Evolutionary conservation across 192 early-diverging fungal genomes (phyloP), one percentile per base, ranked within the genome.

Genomic region (Chytriomyces hyalinus): DNA sequence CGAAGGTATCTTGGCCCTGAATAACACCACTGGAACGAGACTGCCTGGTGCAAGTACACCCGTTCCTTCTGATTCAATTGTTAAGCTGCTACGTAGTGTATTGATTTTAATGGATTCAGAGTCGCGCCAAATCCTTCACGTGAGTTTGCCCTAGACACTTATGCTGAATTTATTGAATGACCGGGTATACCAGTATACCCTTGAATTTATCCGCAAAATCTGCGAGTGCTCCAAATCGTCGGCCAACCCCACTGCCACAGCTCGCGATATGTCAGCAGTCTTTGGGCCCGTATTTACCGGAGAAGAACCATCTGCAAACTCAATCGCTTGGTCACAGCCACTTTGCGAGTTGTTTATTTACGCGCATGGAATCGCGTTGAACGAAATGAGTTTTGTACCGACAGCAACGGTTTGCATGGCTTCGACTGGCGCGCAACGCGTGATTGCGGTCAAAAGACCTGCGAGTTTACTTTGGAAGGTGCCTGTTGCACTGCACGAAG

Each of bases 191-290:
- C 5, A 73, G 72, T 73, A 63, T 63, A 73, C 53, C 72, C 53
- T 73, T 17, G 72, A 73, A 15, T 73, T 73, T 47, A 57, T 73
- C n/a, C 72, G 72, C 5, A 73, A 45, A 73, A 63, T 73, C n/a
- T 73, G 72, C 57, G 61, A 61, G 1, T 63, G 72, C 26, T 24
- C 72, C 17, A 73, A 63, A 26, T 5, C 72, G 1, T 4, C 15
- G 7, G n/a, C 44, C 17, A 73, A 62, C 26, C 17, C 50, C 2
- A 63, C 53, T 15, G 15, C 72, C 9, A 61, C 57, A 7, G 61
- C 53, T 63, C 72, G 72, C n/a, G 53, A 73, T 11, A n/a, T 73
- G 9, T 73, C 72, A 20, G 22, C 9, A 45, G 46, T 59, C 2
- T 73, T 73, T 48, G 72, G 72, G 0, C 72, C 72, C 11, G 22